Conservation (phyloP, 306 rosid genomes). For the Bauhinia variegata region DNA sequence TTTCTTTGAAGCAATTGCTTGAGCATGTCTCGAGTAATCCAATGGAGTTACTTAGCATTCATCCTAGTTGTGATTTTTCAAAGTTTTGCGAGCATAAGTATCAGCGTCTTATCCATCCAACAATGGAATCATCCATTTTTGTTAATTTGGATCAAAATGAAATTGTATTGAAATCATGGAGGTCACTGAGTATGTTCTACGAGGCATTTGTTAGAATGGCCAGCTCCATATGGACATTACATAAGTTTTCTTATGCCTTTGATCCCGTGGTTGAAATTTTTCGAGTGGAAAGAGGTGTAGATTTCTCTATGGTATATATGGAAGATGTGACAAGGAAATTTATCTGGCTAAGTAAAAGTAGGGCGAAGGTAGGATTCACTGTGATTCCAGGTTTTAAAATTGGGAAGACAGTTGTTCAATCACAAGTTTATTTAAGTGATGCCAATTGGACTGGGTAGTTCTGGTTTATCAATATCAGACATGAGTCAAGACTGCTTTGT, state of each 20-base stretch:
- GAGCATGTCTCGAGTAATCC: conserved; percentile 94
- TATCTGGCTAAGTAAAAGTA: conserved; percentile 57
- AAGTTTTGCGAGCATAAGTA: conserved; percentile 85
- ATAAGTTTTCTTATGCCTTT: conserved; percentile 77
- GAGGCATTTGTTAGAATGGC: conserved; percentile 91
- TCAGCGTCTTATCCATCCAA: conserved; percentile 76
- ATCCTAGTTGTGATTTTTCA: conserved; percentile 66
- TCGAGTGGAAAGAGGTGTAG: conserved; percentile 80
- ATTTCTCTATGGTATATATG: conserved; percentile 86
- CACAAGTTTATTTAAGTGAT: conserved; percentile 73
- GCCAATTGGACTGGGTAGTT: conserved; percentile 49
- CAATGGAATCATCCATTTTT: conserved; percentile 85
- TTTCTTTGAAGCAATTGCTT: conserved; percentile 68
- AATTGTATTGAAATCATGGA: conserved; percentile 76
- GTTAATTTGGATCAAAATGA: conserved; percentile 71
- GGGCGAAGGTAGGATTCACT: conserved; percentile 82
- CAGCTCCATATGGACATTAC: conserved; percentile 85
- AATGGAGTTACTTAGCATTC: conserved; percentile 72
- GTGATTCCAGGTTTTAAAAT: conserved; percentile 91
- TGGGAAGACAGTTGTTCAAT: conserved; percentile 73
- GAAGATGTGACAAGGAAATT: conserved; percentile 76
- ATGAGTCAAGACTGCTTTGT: conserved; percentile 19
- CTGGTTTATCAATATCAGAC: conserved; percentile 21
- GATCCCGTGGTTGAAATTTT: conserved; percentile 80
- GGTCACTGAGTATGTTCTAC: conserved; percentile 83